Base-by-base conservation (phyloP, 345 rosid genomes). In the Syzygium grande region DNA sequence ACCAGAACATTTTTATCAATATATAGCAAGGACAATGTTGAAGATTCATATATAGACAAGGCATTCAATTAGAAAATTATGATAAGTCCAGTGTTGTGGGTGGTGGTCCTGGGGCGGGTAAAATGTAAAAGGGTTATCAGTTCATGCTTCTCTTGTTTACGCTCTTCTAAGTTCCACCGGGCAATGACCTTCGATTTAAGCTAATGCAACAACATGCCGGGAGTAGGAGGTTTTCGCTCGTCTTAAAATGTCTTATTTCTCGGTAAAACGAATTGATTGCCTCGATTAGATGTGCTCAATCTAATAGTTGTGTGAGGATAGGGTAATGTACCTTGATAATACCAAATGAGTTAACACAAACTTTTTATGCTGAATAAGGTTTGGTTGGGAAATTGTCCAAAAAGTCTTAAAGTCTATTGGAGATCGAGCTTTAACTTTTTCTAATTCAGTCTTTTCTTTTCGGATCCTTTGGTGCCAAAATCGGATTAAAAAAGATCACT, bases 31-130 rank as follows among this genome's bases (percentile, higher is more conserved):
- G 87, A 86, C 87, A 51, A 41, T 85, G 85, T 54, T 55, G 51
- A 65, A 52, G 56, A 84, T 21, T 38, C 49, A 53, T 58, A 87
- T 46, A 83, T 86, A 85, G 90, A 87, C 86, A 86, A 34, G 27
- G 84, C 27, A 86, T 61, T 86, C 65, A 89, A 80, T 89, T 91
- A 34, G 92, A 86, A 86, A 86, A 52, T 90, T 84, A 92, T 83
- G 90, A 89, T 1, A 52, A 87, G 73, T 86, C 16, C 83, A 87
- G 85, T 25, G 56, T n/a, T 77, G 52, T 90, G 90, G 91, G 85
- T 61, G 88, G 88, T 87, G 90, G 92, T 87, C 91, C 92, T 78
- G 73, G 54, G 79, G 27, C 6, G 54, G 87, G 87, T 83, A n/a
- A 27, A 84, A 87, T 89, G 84, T 80, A 41, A 25, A 10, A 11